Evolutionary conservation across 495 filamentous ascomycete species (phyloP), one percentile per base, ranked within the genome.

Genomic region (Neurospora sp.): DNA sequence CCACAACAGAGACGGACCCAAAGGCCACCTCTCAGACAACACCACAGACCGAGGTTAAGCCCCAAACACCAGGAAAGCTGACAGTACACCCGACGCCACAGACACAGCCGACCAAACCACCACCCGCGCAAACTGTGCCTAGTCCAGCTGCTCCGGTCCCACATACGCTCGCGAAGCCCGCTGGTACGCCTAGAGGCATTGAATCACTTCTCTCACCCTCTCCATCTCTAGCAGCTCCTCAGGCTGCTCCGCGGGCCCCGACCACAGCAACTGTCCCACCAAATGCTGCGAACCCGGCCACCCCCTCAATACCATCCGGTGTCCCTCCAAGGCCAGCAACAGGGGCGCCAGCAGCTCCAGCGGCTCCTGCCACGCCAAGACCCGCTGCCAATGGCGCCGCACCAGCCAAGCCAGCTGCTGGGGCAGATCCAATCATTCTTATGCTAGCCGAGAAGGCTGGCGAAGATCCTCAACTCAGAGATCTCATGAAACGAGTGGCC

Each of bases 401-500:
- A 12, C 71, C 81, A 69, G 75, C 71, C n/a, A 74, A 74, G 39
- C 68, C 78, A 38, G 73, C 81, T 35, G 75, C 80, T 8, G 89
- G 89, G 48, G 88, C 92, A 4, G 96, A 99, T 79, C 96, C 96
- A 4, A 96, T 99, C 53, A 99, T 99, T 72, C 92, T 97, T 71
- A 93, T 94, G 79, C 83, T 99, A 53, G 96, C 96, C 3, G 93
- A 93, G 73, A 88, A 89, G 75, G 96, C 96, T 17, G 92, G 92
- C 1, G 89, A 91, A 20, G 92, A 99, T 78, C 90, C 92, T 3
- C 88, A 94, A 68, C 85, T 99, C n/a, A 94, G 97, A 76, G 89
- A 90, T n/a, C 86, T 99, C 12, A 99, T 99, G 96, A 91, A 93
- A 76, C 89, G 94, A 14, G 96, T 99, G 9, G 96, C 96, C 5